Conservation (phyloP, 495 filamentous ascomycete genomes). For the Penicillium soppii region DNA sequence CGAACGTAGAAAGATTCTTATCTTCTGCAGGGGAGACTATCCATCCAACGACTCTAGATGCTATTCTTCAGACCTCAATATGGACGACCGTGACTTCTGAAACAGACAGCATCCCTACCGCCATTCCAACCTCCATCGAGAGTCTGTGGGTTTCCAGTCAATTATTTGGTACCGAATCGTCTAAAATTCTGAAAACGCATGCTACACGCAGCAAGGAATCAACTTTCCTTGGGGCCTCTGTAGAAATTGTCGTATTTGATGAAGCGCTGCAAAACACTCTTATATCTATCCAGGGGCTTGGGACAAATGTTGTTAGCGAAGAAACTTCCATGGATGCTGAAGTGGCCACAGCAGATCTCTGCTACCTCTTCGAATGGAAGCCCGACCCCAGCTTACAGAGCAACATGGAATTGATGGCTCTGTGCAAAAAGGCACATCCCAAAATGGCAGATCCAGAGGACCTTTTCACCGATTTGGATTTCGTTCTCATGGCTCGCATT, state of each 20-base stretch:
- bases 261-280: neutral
- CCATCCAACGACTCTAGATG: conserved; percentile 31
- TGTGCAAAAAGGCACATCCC: neutral
- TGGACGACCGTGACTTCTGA: neutral
- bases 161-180: neutral
- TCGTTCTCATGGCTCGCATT: neutral
- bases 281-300: neutral
- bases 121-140: conserved; percentile 6
- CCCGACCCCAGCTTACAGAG: neutral
- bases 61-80: conserved; percentile 20
- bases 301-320: conserved; percentile 1
- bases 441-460: neutral
- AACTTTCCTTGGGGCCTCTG: neutral
- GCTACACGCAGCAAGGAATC: neutral
- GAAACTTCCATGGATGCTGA: neutral
- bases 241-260: neutral
- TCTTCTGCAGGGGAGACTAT: conserved; percentile 11
- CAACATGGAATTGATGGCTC: neutral
- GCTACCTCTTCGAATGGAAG: conserved; percentile 2
- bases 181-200: neutral
- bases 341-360: conserved; percentile 1
- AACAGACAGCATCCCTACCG: neutral
- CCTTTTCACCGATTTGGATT: neutral
- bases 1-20: neutral
- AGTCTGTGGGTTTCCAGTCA: conserved; percentile 5